A percentile compares a stretch with the other conserved stretches of the same genome.
Evolutionary conservation across 2,329 filamentous ascomycete genomes (phyloP).

Genomic region (Sclerotinia sclerotiorum): DNA sequence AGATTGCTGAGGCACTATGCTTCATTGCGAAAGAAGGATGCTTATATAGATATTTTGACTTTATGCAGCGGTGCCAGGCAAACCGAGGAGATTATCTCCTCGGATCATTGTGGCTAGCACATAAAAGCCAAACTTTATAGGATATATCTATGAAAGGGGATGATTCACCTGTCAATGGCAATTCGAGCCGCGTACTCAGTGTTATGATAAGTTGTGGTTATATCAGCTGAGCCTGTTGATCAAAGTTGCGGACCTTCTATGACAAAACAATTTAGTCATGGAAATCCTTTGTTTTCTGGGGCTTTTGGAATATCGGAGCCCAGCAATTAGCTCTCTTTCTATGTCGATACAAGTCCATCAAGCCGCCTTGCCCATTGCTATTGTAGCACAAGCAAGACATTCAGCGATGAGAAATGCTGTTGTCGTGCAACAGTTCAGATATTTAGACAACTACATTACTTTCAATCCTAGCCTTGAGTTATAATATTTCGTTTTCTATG

Average conservation of each 20-base stretch:
- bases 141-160: neutral
- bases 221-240: neutral
- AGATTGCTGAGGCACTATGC: neutral
- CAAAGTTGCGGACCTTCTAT: neutral
- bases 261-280: neutral
- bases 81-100: neutral
- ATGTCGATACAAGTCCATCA: neutral
- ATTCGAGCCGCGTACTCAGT: neutral
- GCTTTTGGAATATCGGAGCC: neutral
- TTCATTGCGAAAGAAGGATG: neutral
- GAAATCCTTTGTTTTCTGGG: neutral
- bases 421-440: neutral
- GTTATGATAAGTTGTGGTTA: neutral
- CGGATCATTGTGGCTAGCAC: neutral
- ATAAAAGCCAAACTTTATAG: neutral
- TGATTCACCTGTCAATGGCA: neutral
- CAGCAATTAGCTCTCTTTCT: neutral
- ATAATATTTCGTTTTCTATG: neutral
- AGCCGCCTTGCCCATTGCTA: neutral
- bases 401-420: neutral
- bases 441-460: neutral
- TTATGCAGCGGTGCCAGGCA: neutral
- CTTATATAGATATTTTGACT: neutral
- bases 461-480: neutral
- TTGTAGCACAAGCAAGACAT: neutral